Conservation (phyloP, 2,329 filamentous ascomycete species). For the Stenocarpella maydis region DNA sequence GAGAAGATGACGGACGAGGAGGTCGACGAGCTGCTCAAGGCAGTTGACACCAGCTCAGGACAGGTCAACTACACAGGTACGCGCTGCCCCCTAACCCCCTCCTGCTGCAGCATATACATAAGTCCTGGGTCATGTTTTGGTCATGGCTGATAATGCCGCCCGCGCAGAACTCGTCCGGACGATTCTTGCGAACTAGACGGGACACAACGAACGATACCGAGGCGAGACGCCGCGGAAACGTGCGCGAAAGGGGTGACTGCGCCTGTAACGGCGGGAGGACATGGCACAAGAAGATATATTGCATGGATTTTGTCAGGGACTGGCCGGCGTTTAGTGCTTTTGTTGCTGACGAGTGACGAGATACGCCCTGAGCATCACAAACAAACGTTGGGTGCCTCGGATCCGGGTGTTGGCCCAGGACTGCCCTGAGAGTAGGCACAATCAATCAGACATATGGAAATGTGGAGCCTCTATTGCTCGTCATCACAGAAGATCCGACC, state of each 20-base stretch:
- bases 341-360: slow-evolving; percentile 34
- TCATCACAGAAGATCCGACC: background rate
- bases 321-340: slow-evolving; percentile 35
- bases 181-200: slow-evolving; percentile 79
- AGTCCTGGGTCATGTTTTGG: background rate
- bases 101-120: background rate
- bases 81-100: slow-evolving; percentile 41
- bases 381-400: slow-evolving; percentile 30
- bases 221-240: slow-evolving; percentile 13
- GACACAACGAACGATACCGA: slow-evolving; percentile 26
- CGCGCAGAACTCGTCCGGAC: slow-evolving; percentile 79
- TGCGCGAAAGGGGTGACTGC: slow-evolving; percentile 7
- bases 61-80: slow-evolving; percentile 97
- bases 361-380: slow-evolving; percentile 21
- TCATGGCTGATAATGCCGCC: background rate
- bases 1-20: slow-evolving; percentile 99
- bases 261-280: slow-evolving; percentile 4
- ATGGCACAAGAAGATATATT: slow-evolving; percentile 30
- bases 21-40: slow-evolving; percentile 98
- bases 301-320: slow-evolving; percentile 33
- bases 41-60: slow-evolving; percentile 92
- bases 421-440: slow-evolving; percentile 21
- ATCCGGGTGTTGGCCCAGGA: slow-evolving; percentile 21
- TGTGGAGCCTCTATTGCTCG: slow-evolving; percentile 25
- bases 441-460: slow-evolving; percentile 28